A percentile compares a stretch with the other conserved stretches of the same genome.
Conservation (phyloP, 2,329 filamentous ascomycete genomes). For the Xylaria sp. region DNA sequence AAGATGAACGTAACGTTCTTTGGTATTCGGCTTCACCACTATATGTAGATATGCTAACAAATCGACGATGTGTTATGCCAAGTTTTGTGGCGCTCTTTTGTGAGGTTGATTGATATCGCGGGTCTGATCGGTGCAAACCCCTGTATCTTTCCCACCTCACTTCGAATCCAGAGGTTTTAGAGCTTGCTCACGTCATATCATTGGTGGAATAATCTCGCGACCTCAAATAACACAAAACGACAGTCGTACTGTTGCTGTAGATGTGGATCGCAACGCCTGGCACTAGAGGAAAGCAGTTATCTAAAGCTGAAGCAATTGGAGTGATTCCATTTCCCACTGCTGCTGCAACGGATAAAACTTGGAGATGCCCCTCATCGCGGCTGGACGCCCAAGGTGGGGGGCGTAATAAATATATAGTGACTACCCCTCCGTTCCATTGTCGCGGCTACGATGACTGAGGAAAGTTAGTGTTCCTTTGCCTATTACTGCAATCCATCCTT, state of each 20-base stretch:
- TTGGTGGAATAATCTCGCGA: slow-evolving; percentile 53
- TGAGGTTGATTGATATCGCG: neutral
- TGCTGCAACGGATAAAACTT: slow-evolving; percentile 31
- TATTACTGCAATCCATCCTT: neutral
- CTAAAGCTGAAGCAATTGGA: slow-evolving; percentile 14
- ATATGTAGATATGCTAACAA: neutral
- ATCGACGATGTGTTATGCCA: slow-evolving; percentile 8
- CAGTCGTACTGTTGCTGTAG: slow-evolving; percentile 23
- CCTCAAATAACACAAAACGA: slow-evolving; percentile 34
- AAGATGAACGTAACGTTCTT: slow-evolving; percentile 5
- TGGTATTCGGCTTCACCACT: neutral
- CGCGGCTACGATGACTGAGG: slow-evolving; percentile 15
- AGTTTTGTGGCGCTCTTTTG: slow-evolving; percentile 8
- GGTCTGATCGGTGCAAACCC: slow-evolving; percentile 7
- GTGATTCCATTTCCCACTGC: slow-evolving; percentile 12
- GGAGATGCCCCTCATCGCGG: slow-evolving; percentile 31
- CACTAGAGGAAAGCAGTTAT: slow-evolving; percentile 8
- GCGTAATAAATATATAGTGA: slow-evolving; percentile 29
- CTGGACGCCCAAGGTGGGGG: slow-evolving; percentile 30
- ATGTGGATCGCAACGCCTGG: slow-evolving; percentile 24
- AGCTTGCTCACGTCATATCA: slow-evolving; percentile 38
- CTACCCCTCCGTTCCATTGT: slow-evolving; percentile 30
- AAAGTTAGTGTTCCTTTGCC: slow-evolving; percentile 15
- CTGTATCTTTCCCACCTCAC: slow-evolving; percentile 31
- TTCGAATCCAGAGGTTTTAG: neutral